These are phyloP conservation scores for Capronia coronata DNA, from an alignment of 2,329 filamentous ascomycete species.

Conservation along the genomic window DNA sequence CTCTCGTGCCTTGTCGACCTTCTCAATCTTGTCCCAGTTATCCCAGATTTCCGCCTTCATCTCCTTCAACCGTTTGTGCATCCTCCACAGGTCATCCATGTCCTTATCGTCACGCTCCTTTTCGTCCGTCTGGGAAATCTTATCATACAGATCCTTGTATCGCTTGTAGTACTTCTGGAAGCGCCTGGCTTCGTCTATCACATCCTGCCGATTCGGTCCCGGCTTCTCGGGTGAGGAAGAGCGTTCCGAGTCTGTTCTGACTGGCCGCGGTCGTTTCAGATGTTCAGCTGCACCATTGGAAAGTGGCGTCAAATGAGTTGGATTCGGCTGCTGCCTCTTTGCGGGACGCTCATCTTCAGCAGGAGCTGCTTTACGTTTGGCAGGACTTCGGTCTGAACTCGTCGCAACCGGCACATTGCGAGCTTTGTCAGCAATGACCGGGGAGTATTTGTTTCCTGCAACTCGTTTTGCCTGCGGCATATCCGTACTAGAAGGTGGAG, in stretches of 20 bases:
- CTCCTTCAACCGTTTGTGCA: slow-evolving; percentile 28
- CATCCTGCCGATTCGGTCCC: slow-evolving; percentile 36
- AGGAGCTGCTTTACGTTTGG: slow-evolving; percentile 39
- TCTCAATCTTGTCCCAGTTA: slow-evolving; percentile 26
- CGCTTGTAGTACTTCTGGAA: slow-evolving; percentile 55
- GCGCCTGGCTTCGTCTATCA: slow-evolving; percentile 35
- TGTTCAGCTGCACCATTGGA: slow-evolving; percentile 5
- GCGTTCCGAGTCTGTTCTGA: slow-evolving; percentile 19
- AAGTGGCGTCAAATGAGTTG: slow-evolving; percentile 29
- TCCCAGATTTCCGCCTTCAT: slow-evolving; percentile 30
- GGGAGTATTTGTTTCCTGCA: slow-evolving; percentile 31
- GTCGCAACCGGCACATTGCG: slow-evolving; percentile 16
- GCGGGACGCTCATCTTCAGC: slow-evolving; percentile 29
- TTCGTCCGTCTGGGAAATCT: slow-evolving; percentile 36
- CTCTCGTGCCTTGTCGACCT: slow-evolving; percentile 11
- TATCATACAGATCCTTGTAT: slow-evolving; percentile 52
- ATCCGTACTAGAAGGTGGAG: slow-evolving; percentile 35
- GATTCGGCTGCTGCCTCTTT: slow-evolving; percentile 30
- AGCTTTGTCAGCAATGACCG: slow-evolving; percentile 19
- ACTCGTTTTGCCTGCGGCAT: slow-evolving; percentile 28
- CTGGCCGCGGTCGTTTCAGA: slow-evolving; percentile 12
- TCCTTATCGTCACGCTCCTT: slow-evolving; percentile 43
- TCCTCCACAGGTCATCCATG: slow-evolving; percentile 45
- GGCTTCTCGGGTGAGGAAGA: slow-evolving; percentile 32
- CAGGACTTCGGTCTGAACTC: slow-evolving; percentile 32